These are phyloP conservation scores for Candida sanyiensis DNA, from an alignment of 805 yeast genomes.

Conservation along the genomic window DNA sequence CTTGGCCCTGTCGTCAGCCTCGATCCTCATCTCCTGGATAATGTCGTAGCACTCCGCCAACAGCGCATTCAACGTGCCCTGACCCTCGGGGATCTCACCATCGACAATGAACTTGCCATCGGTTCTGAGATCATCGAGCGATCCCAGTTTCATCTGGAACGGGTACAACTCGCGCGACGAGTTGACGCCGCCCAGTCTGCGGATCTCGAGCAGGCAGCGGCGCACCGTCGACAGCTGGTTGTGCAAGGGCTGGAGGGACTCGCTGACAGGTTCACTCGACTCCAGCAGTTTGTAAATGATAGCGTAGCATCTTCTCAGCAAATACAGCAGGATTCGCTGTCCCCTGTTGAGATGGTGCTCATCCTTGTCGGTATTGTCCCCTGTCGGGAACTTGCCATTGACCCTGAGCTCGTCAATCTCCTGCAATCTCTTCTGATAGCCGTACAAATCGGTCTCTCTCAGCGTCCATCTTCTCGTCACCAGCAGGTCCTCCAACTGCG, in stretches of 20 bases:
- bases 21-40: slow-evolving; percentile 82
- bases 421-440: slow-evolving; percentile 69
- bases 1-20: slow-evolving; percentile 50
- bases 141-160: slow-evolving; percentile 88
- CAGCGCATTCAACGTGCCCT: slow-evolving; percentile 87
- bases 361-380: slow-evolving; percentile 2
- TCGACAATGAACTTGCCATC: slow-evolving; percentile 92
- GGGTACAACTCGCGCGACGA: slow-evolving; percentile 90
- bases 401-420: slow-evolving; percentile 69
- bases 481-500: slow-evolving; percentile 72
- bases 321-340: slow-evolving; percentile 60
- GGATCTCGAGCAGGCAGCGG: slow-evolving; percentile 82
- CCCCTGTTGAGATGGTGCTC: slow-evolving; percentile 37
- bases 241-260: slow-evolving; percentile 87
- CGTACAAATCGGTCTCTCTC: slow-evolving; percentile 89
- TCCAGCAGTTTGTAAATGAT: slow-evolving; percentile 83
- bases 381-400: slow-evolving; percentile 47
- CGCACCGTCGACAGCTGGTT: slow-evolving; percentile 91
- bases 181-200: slow-evolving; percentile 87
- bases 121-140: slow-evolving; percentile 75
- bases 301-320: slow-evolving; percentile 87
- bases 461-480: slow-evolving; percentile 96
- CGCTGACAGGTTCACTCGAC: slow-evolving; percentile 92
- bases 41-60: slow-evolving; percentile 94
- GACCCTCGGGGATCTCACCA: slow-evolving; percentile 94